phyloP scores from a whole-genome alignment of 805 yeast species.

The Schwanniomyces yamadae region DNA sequence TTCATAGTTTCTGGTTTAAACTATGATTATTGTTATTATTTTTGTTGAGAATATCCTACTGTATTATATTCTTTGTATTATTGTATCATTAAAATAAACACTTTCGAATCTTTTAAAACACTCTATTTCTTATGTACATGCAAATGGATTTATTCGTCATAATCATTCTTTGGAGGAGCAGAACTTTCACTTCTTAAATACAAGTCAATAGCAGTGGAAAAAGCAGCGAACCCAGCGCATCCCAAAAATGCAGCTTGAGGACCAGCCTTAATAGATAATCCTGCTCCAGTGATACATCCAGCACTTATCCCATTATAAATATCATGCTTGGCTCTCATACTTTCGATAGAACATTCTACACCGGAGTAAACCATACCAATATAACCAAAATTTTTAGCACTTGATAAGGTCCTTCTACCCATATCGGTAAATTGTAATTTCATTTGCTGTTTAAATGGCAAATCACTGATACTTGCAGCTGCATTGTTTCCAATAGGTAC shows the following conservation, averaged over 20 bases:
- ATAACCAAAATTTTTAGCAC: constrained; percentile 92
- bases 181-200: constrained; percentile 83
- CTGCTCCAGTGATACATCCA: constrained; percentile 97
- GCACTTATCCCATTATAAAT: constrained; percentile 89
- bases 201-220: constrained; percentile 83
- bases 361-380: constrained; percentile 91
- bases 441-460: constrained; percentile 92
- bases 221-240: constrained; percentile 97
- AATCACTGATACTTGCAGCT: constrained; percentile 64
- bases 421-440: constrained; percentile 86
- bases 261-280: constrained; percentile 86
- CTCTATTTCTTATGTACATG: constrained; percentile 1
- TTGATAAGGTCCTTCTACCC: constrained; percentile 82
- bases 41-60: constrained; percentile 21
- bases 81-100: constrained; percentile 5
- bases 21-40: constrained; percentile 42
- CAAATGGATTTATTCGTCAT: constrained; percentile 48
- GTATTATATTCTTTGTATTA: constrained; percentile 4
- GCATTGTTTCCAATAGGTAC: constrained; percentile 65
- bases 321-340: constrained; percentile 85
- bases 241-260: constrained; percentile 91
- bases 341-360: constrained; percentile 86
- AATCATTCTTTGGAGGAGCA: constrained; percentile 84
- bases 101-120: too few relatives aligned
- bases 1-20: constrained; percentile 29